Conservation (phyloP, 805 yeast species). For the Scheffersomyces lignosus region DNA sequence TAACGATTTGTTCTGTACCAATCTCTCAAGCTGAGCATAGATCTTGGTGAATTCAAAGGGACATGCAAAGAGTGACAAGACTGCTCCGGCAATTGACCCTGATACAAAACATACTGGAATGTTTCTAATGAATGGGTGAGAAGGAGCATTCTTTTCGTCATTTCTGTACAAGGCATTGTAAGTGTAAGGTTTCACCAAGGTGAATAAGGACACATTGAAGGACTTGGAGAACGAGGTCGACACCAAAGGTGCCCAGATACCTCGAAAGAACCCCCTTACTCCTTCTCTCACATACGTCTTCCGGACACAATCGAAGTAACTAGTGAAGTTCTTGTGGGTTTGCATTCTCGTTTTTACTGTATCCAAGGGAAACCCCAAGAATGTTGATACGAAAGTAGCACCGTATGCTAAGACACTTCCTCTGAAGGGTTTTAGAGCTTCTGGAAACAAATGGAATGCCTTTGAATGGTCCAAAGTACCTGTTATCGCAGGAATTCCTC, state of each 20-base stretch:
- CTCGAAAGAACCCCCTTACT: slow-evolving; percentile 67
- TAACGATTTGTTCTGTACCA: slow-evolving; percentile 32
- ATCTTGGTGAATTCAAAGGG: slow-evolving; percentile 86
- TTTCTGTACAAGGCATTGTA: slow-evolving; percentile 14
- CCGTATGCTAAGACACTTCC: slow-evolving; percentile 62
- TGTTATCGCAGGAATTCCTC: slow-evolving; percentile 57
- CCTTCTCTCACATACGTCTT: slow-evolving; percentile 65
- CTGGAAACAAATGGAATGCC: slow-evolving; percentile 53
- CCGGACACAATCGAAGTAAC: slow-evolving; percentile 56
- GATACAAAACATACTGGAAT: slow-evolving; percentile 49
- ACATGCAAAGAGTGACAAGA: slow-evolving; percentile 65
- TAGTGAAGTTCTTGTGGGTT: slow-evolving; percentile 59
- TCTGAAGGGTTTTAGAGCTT: slow-evolving; percentile 48
- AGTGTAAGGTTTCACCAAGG: slow-evolving; percentile 48
- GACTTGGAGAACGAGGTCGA: slow-evolving; percentile 68
- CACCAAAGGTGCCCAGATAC: slow-evolving; percentile 70
- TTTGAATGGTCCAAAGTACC: slow-evolving; percentile 48
- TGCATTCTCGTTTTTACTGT: slow-evolving; percentile 88
- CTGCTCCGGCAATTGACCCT: slow-evolving; percentile 68
- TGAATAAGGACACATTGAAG: slow-evolving; percentile 62
- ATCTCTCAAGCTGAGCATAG: slow-evolving; percentile 68
- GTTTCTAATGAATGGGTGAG: slow-evolving; percentile 43
- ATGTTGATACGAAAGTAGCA: slow-evolving; percentile 62
- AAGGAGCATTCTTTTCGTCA: slow-evolving; percentile 10
- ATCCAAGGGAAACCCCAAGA: slow-evolving; percentile 81